Evolutionary conservation across 2,329 filamentous ascomycete genomes (phyloP).

Genomic region (Fusarium newnesense): DNA sequence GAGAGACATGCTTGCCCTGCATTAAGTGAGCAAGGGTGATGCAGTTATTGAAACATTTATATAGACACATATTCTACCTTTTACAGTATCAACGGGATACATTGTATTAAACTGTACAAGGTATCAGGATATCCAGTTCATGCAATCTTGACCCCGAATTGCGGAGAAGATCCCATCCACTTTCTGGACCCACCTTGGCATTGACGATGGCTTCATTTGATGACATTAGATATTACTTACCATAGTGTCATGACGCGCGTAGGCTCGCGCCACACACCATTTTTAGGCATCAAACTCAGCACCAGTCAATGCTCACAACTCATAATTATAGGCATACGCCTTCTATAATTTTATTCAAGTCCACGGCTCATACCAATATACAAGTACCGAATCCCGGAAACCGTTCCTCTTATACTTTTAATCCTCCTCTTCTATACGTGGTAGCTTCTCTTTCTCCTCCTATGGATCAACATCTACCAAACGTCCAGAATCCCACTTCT

Average conservation of each 20-base stretch:
- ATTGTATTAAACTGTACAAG: not conserved
- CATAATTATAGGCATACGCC: conserved; percentile 10
- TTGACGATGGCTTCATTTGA: conserved; percentile 11
- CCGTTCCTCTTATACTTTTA: not conserved
- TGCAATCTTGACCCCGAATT: conserved; percentile 26
- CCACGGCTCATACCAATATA: conserved; percentile 6
- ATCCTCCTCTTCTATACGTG: conserved; percentile 24
- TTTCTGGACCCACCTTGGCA: conserved; percentile 4
- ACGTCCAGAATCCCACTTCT: conserved; percentile 57
- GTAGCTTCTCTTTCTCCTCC: conserved; percentile 4
- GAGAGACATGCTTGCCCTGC: conserved; percentile 9
- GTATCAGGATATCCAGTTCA: conserved; percentile 14
- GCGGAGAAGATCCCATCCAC: conserved; percentile 21
- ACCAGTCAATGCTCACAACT: not conserved
- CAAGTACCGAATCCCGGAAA: not conserved
- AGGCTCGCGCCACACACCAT: not conserved
- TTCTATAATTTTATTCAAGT: conserved; percentile 32
- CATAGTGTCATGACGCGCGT: not conserved
- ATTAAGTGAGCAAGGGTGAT: conserved; percentile 6
- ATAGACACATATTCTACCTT: not conserved
- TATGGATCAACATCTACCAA: conserved; percentile 49
- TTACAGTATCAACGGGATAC: not conserved
- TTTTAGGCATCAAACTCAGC: too few species aligned
- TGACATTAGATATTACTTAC: not conserved
- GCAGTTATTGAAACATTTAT: not conserved